Percentiles rank a stretch among this genome's conserved stretches.
Conservation (phyloP, 345 rosid species). For the Turritis glabra region DNA sequence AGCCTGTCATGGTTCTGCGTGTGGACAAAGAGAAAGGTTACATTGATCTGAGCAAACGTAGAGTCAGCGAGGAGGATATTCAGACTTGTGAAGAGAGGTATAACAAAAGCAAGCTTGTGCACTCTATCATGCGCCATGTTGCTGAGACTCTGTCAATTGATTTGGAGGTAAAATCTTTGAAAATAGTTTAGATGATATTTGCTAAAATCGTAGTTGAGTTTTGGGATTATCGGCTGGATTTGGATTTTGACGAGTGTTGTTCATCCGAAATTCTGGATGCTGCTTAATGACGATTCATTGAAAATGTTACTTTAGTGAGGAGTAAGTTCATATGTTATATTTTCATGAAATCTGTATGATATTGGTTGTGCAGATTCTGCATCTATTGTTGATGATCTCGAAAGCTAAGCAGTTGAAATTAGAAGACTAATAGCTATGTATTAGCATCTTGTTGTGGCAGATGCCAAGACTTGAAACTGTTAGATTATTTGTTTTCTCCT, state of each 20-base stretch:
- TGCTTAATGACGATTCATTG: neutral
- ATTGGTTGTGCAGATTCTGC: no score
- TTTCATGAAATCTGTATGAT: no score
- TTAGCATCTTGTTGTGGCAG: neutral
- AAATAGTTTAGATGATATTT: neutral
- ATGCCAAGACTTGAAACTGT: neutral
- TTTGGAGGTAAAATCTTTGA: constrained; percentile 63
- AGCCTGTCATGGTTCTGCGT: constrained; percentile 98
- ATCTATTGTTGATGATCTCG: no score
- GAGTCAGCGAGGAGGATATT: constrained; percentile 94
- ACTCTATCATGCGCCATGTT: constrained; percentile 97
- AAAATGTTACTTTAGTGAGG: no score
- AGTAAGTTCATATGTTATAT: no score
- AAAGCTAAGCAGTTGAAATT: no score
- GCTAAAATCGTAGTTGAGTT: neutral
- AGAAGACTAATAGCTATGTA: no score
- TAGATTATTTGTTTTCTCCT: neutral
- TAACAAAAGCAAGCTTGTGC: constrained; percentile 98
- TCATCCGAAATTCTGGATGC: neutral
- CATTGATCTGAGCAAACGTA: constrained; percentile 92
- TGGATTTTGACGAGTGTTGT: neutral
- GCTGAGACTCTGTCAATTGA: constrained; percentile 84
- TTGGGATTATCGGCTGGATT: neutral
- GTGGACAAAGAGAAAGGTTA: constrained; percentile 97
- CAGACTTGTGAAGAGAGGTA: constrained; percentile 95